A percentile compares a stretch with the other conserved stretches of the same genome.
Conservation (phyloP, 176 grass and related monocot genomes). For the Triticum urartu region DNA sequence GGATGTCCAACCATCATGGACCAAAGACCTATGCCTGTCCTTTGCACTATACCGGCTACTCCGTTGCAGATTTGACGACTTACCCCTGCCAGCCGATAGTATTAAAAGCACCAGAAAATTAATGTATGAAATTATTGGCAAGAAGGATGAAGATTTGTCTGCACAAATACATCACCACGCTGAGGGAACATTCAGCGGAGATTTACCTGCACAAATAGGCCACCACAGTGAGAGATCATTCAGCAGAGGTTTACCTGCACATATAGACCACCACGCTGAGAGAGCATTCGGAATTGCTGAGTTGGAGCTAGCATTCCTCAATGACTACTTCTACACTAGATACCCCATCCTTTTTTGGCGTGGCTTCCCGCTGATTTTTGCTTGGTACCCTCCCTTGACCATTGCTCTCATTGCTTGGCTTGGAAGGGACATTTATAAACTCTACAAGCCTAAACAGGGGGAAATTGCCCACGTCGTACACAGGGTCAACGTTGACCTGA, state of each 20-base stretch:
- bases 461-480: neutral
- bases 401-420: neutral
- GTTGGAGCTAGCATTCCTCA: neutral
- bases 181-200: too few species aligned
- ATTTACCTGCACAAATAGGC: neutral
- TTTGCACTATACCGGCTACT: constrained; percentile 13
- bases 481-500: neutral
- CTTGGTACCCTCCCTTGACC: neutral
- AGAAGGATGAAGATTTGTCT: too few species aligned
- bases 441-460: neutral
- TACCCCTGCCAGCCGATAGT: neutral
- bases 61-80: constrained; percentile 8
- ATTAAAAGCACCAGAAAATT: neutral
- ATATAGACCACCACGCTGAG: neutral
- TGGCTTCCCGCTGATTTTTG: neutral
- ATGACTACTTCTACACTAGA: constrained; percentile 18
- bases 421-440: neutral
- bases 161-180: too few species aligned
- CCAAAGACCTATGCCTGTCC: neutral
- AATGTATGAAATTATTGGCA: neutral
- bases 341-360: constrained; percentile 1
- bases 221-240: neutral
- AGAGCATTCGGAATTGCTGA: neutral
- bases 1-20: neutral
- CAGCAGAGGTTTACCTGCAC: neutral